A percentile compares a stretch with the other conserved stretches of the same genome.
Evolutionary conservation across 352 stramenopile genomes (phyloP).

Genomic region (Globisporangium recalcitrans): DNA sequence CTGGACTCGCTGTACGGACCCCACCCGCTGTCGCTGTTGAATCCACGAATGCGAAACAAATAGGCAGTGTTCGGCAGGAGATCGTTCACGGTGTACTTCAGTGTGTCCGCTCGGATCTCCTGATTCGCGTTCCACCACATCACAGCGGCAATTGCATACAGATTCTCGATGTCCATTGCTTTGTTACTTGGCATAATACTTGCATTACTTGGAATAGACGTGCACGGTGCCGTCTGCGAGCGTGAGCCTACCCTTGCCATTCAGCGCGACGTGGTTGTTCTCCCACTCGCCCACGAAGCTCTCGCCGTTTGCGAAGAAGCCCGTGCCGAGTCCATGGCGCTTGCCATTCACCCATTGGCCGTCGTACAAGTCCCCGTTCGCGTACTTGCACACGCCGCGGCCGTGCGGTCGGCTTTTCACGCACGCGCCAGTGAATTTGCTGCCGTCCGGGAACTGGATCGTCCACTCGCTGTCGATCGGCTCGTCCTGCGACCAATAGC

Average conservation of each 20-base stretch:
- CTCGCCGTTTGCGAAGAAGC: constrained; percentile 69
- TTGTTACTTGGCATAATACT: too few relatives aligned
- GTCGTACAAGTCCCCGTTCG: constrained; percentile 80
- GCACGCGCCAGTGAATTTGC: constrained; percentile 70
- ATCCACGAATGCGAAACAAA: constrained; percentile 65
- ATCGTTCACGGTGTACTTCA: constrained; percentile 49
- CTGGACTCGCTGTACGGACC: constrained; percentile 71
- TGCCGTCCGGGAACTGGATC: constrained; percentile 68
- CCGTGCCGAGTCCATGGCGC: constrained; percentile 59
- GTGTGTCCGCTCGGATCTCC: constrained; percentile 50
- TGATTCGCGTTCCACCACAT: constrained; percentile 80
- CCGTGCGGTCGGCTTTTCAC: constrained; percentile 59
- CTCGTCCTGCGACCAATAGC: constrained; percentile 48
- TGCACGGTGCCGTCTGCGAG: constrained; percentile 70
- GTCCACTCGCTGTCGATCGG: constrained; percentile 68
- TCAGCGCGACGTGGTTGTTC: constrained; percentile 79
- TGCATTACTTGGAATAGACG: constrained; percentile 44
- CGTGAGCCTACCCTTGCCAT: constrained; percentile 60
- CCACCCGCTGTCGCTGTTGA: constrained; percentile 50
- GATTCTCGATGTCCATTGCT: too few relatives aligned
- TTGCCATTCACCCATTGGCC: constrained; percentile 80
- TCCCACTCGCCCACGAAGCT: constrained; percentile 74
- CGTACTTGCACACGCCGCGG: constrained; percentile 73
- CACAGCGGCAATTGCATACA: too few relatives aligned
- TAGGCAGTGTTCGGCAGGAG: constrained; percentile 61